A percentile compares a stretch with the other conserved stretches of the same genome.
These are phyloP conservation scores for Abrus pulchellus DNA, from an alignment of 306 rosid species.

Conservation along the genomic window DNA sequence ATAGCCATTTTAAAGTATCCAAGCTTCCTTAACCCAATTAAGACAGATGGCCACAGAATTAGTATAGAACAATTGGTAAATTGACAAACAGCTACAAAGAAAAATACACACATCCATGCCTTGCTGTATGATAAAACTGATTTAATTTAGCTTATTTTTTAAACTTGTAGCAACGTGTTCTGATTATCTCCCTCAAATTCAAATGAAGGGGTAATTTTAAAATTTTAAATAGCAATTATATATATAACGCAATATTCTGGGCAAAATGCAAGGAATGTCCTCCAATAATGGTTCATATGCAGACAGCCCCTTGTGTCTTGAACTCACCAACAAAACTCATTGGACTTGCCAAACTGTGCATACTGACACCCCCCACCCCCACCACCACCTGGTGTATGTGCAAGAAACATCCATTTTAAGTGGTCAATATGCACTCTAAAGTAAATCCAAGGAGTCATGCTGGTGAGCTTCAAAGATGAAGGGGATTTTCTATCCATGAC, in stretches of 20 bases:
- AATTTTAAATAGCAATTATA: not conserved
- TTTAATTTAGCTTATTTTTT: constrained; percentile 7
- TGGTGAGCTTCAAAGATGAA: not conserved
- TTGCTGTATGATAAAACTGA: not conserved
- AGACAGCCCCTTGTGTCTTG: not conserved
- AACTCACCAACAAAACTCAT: not conserved
- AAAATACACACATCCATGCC: not conserved
- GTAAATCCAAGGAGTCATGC: not conserved
- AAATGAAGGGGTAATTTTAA: not conserved
- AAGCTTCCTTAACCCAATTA: not conserved
- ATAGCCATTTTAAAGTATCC: not conserved
- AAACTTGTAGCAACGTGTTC: not conserved
- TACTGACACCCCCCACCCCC: not conserved
- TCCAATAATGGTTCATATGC: not conserved
- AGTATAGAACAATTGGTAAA: constrained; percentile 3
- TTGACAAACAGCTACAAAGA: not conserved
- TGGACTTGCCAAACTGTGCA: not conserved
- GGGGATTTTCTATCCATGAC: not conserved
- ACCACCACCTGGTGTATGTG: not conserved
- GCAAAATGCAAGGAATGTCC: not conserved
- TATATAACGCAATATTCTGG: not conserved
- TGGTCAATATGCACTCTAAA: not conserved
- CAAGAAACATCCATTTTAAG: not conserved
- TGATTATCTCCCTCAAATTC: not conserved
- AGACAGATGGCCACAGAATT: not conserved